Conservation (phyloP, 305 asterid species). For the Fraxinus xanthoxyloides region DNA sequence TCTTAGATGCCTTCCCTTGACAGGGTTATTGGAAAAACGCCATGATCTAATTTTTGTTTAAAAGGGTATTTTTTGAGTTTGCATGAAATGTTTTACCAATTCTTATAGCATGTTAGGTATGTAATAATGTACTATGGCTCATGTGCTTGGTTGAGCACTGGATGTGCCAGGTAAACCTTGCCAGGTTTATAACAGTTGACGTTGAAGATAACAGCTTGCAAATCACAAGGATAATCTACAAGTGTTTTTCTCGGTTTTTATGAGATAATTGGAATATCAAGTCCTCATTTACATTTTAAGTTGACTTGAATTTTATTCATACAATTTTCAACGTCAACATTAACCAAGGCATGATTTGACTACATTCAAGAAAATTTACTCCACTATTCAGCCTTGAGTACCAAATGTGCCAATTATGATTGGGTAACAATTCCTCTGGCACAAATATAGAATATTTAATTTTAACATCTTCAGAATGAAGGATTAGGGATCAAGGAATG, state of each 20-base stretch:
- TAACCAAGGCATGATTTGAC: neutral
- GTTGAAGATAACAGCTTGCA: no score
- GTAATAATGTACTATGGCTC: neutral
- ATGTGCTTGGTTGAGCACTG: neutral
- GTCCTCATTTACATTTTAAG: no score
- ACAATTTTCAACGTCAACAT: no score
- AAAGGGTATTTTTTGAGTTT: neutral
- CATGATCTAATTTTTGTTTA: neutral
- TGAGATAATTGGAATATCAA: no score
- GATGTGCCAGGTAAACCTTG: neutral
- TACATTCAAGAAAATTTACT: neutral
- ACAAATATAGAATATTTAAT: neutral
- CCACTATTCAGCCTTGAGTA: neutral
- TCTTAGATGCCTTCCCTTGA: neutral
- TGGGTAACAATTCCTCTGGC: neutral
- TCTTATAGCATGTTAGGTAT: neutral
- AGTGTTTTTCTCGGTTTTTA: no score
- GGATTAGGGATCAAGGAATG: neutral
- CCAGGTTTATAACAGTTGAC: no score
- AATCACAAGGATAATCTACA: no score
- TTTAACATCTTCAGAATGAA: neutral
- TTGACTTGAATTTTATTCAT: no score
- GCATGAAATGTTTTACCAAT: neutral
- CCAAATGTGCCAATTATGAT: neutral
- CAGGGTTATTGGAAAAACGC: neutral